Percentiles rank a stretch among this genome's conserved stretches.
Evolutionary conservation across 371 early-diverging fungal genomes (phyloP).

Genomic region (Mucor lusitanicus): DNA sequence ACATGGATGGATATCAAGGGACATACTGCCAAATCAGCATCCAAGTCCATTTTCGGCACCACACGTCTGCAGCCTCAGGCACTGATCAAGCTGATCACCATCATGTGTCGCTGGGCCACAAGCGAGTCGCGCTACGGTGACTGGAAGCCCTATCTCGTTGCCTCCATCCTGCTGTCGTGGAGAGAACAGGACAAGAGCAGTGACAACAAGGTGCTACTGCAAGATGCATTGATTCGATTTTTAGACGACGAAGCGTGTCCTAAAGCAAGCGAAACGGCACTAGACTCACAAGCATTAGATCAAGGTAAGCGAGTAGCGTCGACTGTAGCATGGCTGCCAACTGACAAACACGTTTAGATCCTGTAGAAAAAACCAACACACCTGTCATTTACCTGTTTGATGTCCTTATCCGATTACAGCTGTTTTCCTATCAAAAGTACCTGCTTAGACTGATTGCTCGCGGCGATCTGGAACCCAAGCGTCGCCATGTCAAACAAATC

Average conservation of each 20-base stretch:
- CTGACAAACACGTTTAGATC: not conserved
- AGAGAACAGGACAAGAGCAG: slow-evolving; percentile 32
- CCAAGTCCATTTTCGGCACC: slow-evolving; percentile 32
- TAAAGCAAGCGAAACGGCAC: not conserved
- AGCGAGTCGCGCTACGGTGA: slow-evolving; percentile 58
- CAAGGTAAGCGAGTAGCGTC: no score
- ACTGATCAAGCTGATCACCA: slow-evolving; percentile 22
- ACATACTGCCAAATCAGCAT: slow-evolving; percentile 30
- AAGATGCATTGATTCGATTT: slow-evolving; percentile 49
- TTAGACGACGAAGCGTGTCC: slow-evolving; percentile 31
- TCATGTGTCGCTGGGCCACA: slow-evolving; percentile 65
- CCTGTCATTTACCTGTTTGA: slow-evolving; percentile 52
- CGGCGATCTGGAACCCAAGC: slow-evolving; percentile 57
- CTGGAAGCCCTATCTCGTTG: slow-evolving; percentile 59
- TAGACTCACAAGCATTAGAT: not conserved
- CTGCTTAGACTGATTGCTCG: slow-evolving; percentile 65
- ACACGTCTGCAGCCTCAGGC: slow-evolving; percentile 11
- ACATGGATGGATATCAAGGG: slow-evolving; percentile 44
- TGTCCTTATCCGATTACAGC: slow-evolving; percentile 53
- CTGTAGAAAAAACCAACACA: not conserved
- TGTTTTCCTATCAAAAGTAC: slow-evolving; percentile 69
- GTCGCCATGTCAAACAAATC: slow-evolving; percentile 41
- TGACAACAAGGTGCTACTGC: slow-evolving; percentile 31
- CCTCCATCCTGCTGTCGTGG: slow-evolving; percentile 55
- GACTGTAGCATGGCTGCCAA: not conserved